These are phyloP conservation scores for Phytophthora palmivora DNA, from an alignment of 352 stramenopile genomes.

Conservation along the genomic window DNA sequence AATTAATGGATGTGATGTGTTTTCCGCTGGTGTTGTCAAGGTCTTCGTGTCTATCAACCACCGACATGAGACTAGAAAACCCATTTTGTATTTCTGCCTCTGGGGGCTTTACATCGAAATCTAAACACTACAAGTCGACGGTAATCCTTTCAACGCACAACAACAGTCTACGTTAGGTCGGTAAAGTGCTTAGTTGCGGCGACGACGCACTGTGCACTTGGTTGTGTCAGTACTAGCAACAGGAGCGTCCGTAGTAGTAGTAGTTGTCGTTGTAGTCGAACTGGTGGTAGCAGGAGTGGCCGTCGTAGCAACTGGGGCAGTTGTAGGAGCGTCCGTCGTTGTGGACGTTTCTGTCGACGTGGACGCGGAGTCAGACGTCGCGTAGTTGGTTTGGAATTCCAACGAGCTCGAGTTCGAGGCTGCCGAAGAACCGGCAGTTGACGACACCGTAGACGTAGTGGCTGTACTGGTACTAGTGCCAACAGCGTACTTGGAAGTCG, in stretches of 20 bases:
- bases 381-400: conserved; percentile 19
- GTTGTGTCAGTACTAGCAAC: conserved; percentile 18
- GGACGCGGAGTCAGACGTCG: conserved; percentile 9
- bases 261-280: conserved; percentile 8
- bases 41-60: conserved; percentile 4
- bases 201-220: conserved; percentile 36
- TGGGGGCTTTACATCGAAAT: conserved; percentile 20
- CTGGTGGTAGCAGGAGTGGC: conserved; percentile 15
- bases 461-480: conserved; percentile 9
- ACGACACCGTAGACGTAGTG: conserved; percentile 15
- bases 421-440: conserved; percentile 11
- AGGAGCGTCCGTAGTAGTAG: conserved; percentile 11
- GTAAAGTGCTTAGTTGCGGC: conserved; percentile 18
- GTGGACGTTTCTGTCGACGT: conserved; percentile 9
- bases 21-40: conserved; percentile 2
- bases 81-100: conserved; percentile 14
- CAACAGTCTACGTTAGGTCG: conserved; percentile 1
- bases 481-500: conserved; percentile 32
- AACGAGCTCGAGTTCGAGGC: conserved; percentile 21
- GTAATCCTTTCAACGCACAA: conserved; percentile 3
- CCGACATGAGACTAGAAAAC: no score
- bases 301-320: conserved; percentile 3
- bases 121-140: conserved; percentile 24
- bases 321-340: conserved; percentile 13
- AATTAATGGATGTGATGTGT: conserved; percentile 21